Evolutionary conservation across 2,329 filamentous ascomycete species (phyloP).

Genomic region (Sporothrix variecibatus): DNA sequence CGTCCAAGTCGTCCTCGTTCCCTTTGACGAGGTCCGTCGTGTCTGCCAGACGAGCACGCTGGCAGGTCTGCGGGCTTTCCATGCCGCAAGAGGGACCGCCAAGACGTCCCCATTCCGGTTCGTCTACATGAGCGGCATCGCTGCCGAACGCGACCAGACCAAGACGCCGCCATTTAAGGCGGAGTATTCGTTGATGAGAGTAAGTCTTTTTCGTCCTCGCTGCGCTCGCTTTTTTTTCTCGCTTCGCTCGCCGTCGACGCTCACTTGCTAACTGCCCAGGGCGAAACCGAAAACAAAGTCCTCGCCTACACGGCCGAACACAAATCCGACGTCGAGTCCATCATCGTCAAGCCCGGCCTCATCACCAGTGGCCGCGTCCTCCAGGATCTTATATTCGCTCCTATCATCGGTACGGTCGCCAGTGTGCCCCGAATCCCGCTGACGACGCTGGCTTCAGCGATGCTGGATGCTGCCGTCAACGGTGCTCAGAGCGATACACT

Average conservation of each 20-base stretch:
- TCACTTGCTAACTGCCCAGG: constrained; percentile 38
- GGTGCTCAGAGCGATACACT: constrained; percentile 52
- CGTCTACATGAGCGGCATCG: constrained; percentile 52
- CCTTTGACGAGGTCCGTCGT: constrained; percentile 42
- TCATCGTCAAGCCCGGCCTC: constrained; percentile 47
- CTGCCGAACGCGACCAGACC: constrained; percentile 47
- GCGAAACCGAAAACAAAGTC: constrained; percentile 48
- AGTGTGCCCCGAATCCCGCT: constrained; percentile 42
- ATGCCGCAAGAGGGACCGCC: constrained; percentile 27
- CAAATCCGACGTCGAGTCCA: constrained; percentile 42
- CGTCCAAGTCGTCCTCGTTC: constrained; percentile 37
- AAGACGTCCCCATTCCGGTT: constrained; percentile 45
- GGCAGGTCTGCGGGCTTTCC: constrained; percentile 31
- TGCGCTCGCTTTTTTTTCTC: neutral
- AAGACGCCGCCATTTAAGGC: constrained; percentile 44
- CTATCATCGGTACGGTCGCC: constrained; percentile 31
- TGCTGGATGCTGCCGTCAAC: constrained; percentile 48
- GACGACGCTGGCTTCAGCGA: constrained; percentile 43
- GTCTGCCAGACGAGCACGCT: constrained; percentile 46
- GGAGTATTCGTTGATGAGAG: constrained; percentile 51
- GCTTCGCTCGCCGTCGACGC: neutral
- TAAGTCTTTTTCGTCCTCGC: constrained; percentile 35
- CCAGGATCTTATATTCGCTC: constrained; percentile 31
- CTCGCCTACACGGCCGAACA: constrained; percentile 45
- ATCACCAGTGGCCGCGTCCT: constrained; percentile 40